Percentiles rank a stretch among this genome's conserved stretches.
phyloP scores from a whole-genome alignment of 495 filamentous ascomycete species.

The Hypoxylon crocopeplum region DNA sequence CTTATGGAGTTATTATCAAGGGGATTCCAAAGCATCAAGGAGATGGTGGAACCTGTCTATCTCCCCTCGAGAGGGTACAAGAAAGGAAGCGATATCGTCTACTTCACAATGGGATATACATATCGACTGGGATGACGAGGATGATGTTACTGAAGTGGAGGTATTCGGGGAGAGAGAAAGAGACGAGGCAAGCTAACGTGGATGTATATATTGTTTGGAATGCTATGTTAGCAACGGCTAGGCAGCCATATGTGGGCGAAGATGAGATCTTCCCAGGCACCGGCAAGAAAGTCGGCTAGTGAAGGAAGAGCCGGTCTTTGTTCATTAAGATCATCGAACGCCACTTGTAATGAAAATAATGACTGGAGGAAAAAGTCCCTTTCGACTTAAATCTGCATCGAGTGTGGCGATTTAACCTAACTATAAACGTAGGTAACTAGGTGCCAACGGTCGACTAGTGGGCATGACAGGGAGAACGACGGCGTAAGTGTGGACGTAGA shows the following conservation, averaged over 20 bases:
- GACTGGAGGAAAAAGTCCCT: neutral
- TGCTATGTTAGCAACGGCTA: no score
- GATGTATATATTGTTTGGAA: no score
- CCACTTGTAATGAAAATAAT: no score
- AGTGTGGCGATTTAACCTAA: neutral
- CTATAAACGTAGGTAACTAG: neutral
- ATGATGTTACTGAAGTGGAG: neutral
- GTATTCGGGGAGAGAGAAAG: no score
- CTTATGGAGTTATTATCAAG: neutral
- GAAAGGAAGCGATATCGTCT: neutral
- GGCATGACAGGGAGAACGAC: constrained; percentile 5
- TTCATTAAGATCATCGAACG: neutral
- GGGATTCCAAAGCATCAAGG: neutral
- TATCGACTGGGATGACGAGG: constrained; percentile 11
- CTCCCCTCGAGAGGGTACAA: neutral
- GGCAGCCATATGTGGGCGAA: no score
- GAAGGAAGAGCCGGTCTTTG: neutral
- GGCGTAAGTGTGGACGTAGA: neutral
- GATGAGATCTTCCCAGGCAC: no score
- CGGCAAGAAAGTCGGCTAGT: neutral
- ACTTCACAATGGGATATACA: constrained; percentile 2
- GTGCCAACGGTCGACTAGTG: neutral
- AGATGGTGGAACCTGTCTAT: neutral
- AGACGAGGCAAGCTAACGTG: no score
- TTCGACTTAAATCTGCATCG: neutral